Conservation (phyloP, 2,329 filamentous ascomycete genomes). For the Hymenoscyphus scutula region DNA sequence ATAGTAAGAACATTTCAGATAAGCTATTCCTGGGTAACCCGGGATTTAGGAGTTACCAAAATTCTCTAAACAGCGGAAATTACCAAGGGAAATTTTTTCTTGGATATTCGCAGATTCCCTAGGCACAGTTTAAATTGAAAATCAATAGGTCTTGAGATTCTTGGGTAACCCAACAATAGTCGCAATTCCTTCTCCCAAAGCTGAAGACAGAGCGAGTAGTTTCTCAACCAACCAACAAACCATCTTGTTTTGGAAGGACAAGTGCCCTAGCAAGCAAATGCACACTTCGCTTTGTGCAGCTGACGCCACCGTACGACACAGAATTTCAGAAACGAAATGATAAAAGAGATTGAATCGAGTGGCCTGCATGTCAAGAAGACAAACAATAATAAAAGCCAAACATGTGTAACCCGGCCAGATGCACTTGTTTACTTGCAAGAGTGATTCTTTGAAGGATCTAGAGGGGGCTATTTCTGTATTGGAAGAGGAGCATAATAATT, state of each 20-base stretch:
- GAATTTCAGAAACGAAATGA: neutral
- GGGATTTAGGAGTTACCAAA: too few species aligned
- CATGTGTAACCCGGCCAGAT: too few species aligned
- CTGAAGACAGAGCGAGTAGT: too few species aligned
- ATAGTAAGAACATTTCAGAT: too few species aligned
- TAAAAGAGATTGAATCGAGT: neutral
- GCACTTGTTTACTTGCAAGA: neutral
- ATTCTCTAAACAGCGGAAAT: too few species aligned
- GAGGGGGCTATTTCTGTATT: neutral
- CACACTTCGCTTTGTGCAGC: neutral
- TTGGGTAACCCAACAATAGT: too few species aligned
- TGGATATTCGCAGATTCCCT: too few species aligned
- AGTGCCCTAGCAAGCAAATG: neutral
- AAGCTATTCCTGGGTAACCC: too few species aligned
- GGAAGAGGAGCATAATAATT: neutral
- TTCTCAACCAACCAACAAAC: neutral
- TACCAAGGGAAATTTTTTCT: too few species aligned
- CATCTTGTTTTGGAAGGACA: neutral
- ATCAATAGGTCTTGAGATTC: too few species aligned
- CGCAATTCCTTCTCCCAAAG: too few species aligned
- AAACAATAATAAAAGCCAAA: neutral
- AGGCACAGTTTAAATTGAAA: too few species aligned
- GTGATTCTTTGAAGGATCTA: neutral
- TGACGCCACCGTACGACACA: neutral
- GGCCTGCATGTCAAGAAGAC: neutral